Evolutionary conservation across 2,329 filamentous ascomycete genomes (phyloP).

Genomic region (Calonectria pseudoreteaudii): DNA sequence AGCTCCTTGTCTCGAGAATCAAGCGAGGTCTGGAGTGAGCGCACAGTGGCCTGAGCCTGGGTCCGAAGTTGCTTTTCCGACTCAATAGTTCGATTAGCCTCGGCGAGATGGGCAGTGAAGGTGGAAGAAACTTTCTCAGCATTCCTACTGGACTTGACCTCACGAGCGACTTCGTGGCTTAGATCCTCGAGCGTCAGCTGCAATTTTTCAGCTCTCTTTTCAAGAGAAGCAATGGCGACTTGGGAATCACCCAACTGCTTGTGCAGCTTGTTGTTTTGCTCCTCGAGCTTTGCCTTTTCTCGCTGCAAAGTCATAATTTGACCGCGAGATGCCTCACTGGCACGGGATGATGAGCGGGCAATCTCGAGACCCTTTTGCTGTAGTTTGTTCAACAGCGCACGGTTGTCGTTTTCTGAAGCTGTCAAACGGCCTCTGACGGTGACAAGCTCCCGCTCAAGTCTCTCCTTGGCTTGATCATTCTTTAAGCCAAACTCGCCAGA

Average conservation of each 20-base stretch:
- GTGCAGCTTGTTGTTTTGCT: conserved; percentile 82
- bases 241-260: conserved; percentile 90
- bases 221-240: conserved; percentile 82
- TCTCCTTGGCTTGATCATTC: conserved; percentile 94
- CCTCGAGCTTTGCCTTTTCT: conserved; percentile 86
- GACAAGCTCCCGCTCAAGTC: conserved; percentile 88
- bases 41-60: conserved; percentile 87
- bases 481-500: conserved; percentile 90
- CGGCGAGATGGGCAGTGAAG: conserved; percentile 84
- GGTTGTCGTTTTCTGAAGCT: conserved; percentile 96
- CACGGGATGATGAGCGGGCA: conserved; percentile 87
- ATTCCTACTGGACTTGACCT: conserved; percentile 89
- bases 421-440: conserved; percentile 90
- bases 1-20: conserved; percentile 86
- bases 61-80: conserved; percentile 87
- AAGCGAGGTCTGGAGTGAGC: conserved; percentile 82
- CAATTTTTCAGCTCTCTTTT: conserved; percentile 96
- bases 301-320: conserved; percentile 81
- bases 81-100: conserved; percentile 89
- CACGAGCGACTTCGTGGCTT: conserved; percentile 89
- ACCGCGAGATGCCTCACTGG: conserved; percentile 83
- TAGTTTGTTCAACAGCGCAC: conserved; percentile 93
- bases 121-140: conserved; percentile 90
- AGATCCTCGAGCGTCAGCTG: conserved; percentile 89
- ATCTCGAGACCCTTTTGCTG: conserved; percentile 98